Percentiles rank a stretch among this genome's conserved stretches.
Conservation (phyloP, 371 early-diverging fungal species). For the Lichtheimia ornata region DNA sequence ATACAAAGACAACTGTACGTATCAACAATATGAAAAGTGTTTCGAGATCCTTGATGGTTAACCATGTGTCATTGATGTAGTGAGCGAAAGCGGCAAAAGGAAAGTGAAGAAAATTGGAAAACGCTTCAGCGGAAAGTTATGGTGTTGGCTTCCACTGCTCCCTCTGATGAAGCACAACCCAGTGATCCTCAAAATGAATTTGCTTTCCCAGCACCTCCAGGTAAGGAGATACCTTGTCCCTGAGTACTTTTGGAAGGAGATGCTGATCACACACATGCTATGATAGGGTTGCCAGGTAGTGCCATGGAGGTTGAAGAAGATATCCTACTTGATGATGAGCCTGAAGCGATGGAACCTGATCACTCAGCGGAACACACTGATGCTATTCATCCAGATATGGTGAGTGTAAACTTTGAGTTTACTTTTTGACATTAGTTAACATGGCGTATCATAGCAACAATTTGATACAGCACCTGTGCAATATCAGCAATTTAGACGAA, state of each 20-base stretch:
- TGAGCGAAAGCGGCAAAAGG: constrained; percentile 83
- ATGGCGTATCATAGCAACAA: constrained; percentile 48
- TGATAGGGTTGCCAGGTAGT: too few relatives aligned
- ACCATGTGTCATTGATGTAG: constrained; percentile 38
- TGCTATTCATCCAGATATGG: constrained; percentile 51
- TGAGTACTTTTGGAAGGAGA: too few relatives aligned
- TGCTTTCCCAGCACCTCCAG: constrained; percentile 13
- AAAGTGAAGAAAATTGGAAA: constrained; percentile 86
- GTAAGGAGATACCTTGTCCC: not conserved
- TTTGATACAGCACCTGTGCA: constrained; percentile 63
- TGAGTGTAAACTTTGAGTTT: constrained; percentile 9
- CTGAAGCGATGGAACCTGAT: constrained; percentile 20
- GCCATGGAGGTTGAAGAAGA: constrained; percentile 33
- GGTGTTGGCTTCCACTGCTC: constrained; percentile 5
- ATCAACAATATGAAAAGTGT: not conserved
- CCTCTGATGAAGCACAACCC: not conserved
- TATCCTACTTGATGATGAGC: constrained; percentile 27
- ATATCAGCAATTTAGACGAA: constrained; percentile 82
- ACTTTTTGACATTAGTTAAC: not conserved
- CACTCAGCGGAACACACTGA: constrained; percentile 31
- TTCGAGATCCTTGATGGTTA: not conserved
- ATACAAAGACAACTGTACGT: constrained; percentile 80
- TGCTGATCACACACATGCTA: too few relatives aligned
- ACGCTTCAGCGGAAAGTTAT: constrained; percentile 59
- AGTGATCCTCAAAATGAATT: not conserved